Conservation (phyloP, 106 monocot genomes). For the Dendrobium nobile region DNA sequence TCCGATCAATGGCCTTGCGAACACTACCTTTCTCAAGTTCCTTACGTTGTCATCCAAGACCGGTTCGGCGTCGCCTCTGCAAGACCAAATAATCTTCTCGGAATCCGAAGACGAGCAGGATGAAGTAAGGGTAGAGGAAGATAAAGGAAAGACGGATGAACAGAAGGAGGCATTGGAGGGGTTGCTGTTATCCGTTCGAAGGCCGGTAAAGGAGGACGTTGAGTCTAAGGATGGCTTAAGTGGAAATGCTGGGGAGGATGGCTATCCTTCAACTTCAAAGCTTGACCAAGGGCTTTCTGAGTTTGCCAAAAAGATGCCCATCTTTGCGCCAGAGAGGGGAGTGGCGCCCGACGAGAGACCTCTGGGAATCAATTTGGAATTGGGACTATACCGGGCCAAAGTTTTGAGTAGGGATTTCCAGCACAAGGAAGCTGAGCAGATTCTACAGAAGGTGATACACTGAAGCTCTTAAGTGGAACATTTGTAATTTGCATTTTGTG, state of each 20-base stretch:
- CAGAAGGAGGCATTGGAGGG: conserved; percentile 1
- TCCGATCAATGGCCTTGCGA: conserved; percentile 16
- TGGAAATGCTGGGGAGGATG: conserved; percentile 4
- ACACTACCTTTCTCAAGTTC: conserved; percentile 8
- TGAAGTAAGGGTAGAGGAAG: conserved; percentile 12
- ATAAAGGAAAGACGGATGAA: not conserved
- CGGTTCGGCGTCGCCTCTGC: conserved; percentile 10
- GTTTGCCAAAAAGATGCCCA: conserved; percentile 85
- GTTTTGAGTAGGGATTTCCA: conserved; percentile 63
- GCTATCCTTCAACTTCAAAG: conserved; percentile 16
- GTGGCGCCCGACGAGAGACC: conserved; percentile 44
- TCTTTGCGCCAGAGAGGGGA: conserved; percentile 78
- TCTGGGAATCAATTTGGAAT: conserved; percentile 73
- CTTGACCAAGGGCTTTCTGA: conserved; percentile 48
- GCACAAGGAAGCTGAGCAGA: conserved; percentile 66
- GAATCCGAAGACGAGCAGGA: conserved; percentile 11
- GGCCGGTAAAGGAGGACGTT: conserved; percentile 45
- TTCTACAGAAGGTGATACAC: conserved; percentile 61
- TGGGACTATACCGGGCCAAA: conserved; percentile 81
- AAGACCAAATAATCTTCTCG: conserved; percentile 14
- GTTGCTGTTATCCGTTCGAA: conserved; percentile 31
- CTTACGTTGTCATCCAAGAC: conserved; percentile 12
- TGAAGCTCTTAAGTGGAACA: not conserved
- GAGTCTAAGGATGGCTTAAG: conserved; percentile 8
- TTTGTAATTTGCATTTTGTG: not conserved